Evolutionary conservation across 1,139 yeast genomes (phyloP).

Genomic region (Taphrina betulina): DNA sequence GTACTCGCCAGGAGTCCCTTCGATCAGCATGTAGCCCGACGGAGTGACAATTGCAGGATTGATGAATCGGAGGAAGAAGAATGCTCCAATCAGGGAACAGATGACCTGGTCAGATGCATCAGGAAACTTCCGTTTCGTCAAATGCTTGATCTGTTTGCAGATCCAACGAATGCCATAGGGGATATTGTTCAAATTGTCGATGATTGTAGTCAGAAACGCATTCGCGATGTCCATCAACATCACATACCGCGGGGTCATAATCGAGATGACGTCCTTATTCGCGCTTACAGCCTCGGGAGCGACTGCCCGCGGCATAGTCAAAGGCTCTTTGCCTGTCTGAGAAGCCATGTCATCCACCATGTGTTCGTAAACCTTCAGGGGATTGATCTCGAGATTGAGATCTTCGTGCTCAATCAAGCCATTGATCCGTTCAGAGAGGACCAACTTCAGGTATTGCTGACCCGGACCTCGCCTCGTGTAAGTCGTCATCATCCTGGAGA

Average conservation of each 20-base stretch:
- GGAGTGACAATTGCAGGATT: slow-evolving; percentile 95
- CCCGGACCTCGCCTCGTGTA: slow-evolving; percentile 50
- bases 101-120: slow-evolving; percentile 60
- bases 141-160: slow-evolving; percentile 65
- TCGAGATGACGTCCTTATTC: slow-evolving; percentile 43
- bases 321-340: slow-evolving; percentile 32
- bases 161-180: slow-evolving; percentile 76
- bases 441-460: slow-evolving; percentile 47
- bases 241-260: slow-evolving; percentile 43
- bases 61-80: slow-evolving; percentile 75
- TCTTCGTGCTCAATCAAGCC: slow-evolving; percentile 43
- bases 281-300: slow-evolving; percentile 45
- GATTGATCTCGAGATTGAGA: slow-evolving; percentile 46
- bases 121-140: slow-evolving; percentile 66
- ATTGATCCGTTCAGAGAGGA: slow-evolving; percentile 44
- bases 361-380: slow-evolving; percentile 46
- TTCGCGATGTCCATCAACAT: slow-evolving; percentile 58
- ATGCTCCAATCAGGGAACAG: slow-evolving; percentile 64
- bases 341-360: slow-evolving; percentile 32
- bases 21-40: slow-evolving; percentile 58
- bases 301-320: slow-evolving; percentile 37
- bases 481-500: slow-evolving; percentile 50
- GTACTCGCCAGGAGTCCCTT: slow-evolving; percentile 46
- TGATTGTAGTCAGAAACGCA: slow-evolving; percentile 62
- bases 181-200: slow-evolving; percentile 55